Evolutionary conservation across 2,329 filamentous ascomycete genomes (phyloP).

Genomic region (Colletotrichum tropicale): DNA sequence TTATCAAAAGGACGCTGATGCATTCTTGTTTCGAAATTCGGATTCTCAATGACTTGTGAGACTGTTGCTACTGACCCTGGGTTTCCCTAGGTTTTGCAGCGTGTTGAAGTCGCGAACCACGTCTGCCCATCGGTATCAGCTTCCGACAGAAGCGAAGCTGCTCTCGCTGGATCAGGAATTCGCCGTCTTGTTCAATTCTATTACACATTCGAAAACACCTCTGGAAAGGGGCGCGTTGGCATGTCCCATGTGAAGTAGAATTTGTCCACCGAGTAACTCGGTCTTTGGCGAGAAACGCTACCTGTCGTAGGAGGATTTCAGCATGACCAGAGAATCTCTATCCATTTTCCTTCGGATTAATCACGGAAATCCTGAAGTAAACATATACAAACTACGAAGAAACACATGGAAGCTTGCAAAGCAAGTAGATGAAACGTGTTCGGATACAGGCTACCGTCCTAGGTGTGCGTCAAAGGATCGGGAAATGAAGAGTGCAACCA

Average conservation of each 20-base stretch:
- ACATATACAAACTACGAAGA: not conserved
- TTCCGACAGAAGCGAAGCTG: not conserved
- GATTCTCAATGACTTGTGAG: not conserved
- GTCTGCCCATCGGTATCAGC: not conserved
- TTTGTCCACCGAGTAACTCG: not conserved
- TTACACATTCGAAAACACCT: not conserved
- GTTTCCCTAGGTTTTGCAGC: not conserved
- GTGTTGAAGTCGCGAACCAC: not conserved
- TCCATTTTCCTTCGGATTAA: too few relatives aligned
- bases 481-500: accelerated
- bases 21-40: not conserved
- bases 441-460: not conserved
- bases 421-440: not conserved
- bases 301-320: too few relatives aligned
- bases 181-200: not conserved
- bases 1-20: not conserved
- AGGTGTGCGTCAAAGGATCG: not conserved
- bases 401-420: not conserved
- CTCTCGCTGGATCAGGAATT: not conserved
- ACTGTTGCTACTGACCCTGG: too few relatives aligned
- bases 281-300: too few relatives aligned
- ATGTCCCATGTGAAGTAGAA: not conserved
- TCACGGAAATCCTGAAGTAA: not conserved
- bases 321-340: too few relatives aligned
- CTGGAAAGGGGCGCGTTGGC: not conserved